Evolutionary conservation across 2,329 filamentous ascomycete genomes (phyloP).

Genomic region (Fusarium miscanthi): DNA sequence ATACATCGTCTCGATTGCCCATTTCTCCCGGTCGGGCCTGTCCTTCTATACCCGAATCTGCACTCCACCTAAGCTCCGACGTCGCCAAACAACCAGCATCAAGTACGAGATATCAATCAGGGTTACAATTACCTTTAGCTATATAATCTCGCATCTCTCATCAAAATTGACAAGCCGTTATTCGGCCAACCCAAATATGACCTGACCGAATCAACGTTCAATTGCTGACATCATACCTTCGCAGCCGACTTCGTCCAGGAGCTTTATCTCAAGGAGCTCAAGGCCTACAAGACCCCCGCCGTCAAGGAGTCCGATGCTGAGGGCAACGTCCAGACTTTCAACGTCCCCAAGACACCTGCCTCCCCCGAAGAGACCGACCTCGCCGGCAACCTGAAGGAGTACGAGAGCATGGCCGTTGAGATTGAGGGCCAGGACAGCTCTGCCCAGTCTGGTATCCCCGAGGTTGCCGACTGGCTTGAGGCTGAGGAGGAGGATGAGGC

Average conservation of each 20-base stretch:
- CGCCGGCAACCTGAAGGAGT: constrained; percentile 89
- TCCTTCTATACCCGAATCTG: constrained; percentile 44
- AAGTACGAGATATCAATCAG: not conserved
- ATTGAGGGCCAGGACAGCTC: constrained; percentile 84
- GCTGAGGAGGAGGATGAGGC: constrained; percentile 72
- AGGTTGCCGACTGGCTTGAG: constrained; percentile 81
- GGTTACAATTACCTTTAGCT: not conserved
- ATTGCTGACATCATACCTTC: constrained; percentile 44
- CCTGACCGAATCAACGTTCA: constrained; percentile 7
- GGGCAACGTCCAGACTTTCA: constrained; percentile 91
- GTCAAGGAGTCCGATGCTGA: constrained; percentile 89
- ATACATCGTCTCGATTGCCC: constrained; percentile 10
- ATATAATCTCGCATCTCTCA: not conserved
- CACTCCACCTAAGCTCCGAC: constrained; percentile 45
- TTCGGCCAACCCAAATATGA: not conserved
- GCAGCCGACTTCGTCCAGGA: constrained; percentile 97
- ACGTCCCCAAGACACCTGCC: constrained; percentile 79
- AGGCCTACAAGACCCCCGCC: constrained; percentile 88
- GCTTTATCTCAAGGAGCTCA: constrained; percentile 95
- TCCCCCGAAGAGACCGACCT: constrained; percentile 96
- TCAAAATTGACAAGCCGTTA: not conserved
- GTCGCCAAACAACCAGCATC: constrained; percentile 34
- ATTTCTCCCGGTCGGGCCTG: constrained; percentile 34
- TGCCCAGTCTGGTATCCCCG: constrained; percentile 69
- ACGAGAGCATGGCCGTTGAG: constrained; percentile 94